Conservation (phyloP, 768 basidiomycete species). For the Jaapia argillacea region DNA sequence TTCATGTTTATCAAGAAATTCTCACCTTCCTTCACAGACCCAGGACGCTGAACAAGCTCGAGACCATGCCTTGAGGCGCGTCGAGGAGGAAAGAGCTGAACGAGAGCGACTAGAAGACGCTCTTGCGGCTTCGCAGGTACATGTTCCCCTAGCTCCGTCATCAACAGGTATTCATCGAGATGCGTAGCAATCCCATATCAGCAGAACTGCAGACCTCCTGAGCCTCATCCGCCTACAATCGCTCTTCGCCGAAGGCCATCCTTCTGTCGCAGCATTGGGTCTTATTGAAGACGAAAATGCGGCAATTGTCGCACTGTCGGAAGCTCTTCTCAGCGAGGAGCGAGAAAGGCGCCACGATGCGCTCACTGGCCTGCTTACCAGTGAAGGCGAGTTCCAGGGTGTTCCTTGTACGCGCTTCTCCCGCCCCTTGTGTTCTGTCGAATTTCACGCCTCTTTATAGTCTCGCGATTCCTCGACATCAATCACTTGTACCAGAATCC, state of each 20-base stretch:
- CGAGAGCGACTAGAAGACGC: conserved; percentile 44
- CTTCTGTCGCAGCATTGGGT: conserved; percentile 29
- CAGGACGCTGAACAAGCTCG: conserved; percentile 55
- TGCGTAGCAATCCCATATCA: conserved; percentile 30
- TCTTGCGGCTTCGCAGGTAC: conserved; percentile 50
- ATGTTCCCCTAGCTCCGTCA: conserved; percentile 1
- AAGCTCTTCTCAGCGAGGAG: conserved; percentile 48
- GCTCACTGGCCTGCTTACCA: conserved; percentile 46
- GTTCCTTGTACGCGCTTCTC: conserved; percentile 43
- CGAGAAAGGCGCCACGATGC: conserved; percentile 36
- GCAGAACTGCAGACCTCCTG: conserved; percentile 41
- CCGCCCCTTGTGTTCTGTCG: neutral
- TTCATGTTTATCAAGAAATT: neutral
- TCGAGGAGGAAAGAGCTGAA: conserved; percentile 46
- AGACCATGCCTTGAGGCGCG: conserved; percentile 42
- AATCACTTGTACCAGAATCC: conserved; percentile 42
- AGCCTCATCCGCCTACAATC: conserved; percentile 50
- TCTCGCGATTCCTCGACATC: conserved; percentile 51
- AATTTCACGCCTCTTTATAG: conserved; percentile 25
- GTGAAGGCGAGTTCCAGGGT: conserved; percentile 49
- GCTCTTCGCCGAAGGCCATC: conserved; percentile 33
- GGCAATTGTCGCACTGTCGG: conserved; percentile 41
- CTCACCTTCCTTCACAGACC: conserved; percentile 32
- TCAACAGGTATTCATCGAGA: conserved; percentile 1
- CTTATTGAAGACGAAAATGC: conserved; percentile 42